Conservation (phyloP, 805 yeast genomes). For the Diddensiella transvaalensis region DNA sequence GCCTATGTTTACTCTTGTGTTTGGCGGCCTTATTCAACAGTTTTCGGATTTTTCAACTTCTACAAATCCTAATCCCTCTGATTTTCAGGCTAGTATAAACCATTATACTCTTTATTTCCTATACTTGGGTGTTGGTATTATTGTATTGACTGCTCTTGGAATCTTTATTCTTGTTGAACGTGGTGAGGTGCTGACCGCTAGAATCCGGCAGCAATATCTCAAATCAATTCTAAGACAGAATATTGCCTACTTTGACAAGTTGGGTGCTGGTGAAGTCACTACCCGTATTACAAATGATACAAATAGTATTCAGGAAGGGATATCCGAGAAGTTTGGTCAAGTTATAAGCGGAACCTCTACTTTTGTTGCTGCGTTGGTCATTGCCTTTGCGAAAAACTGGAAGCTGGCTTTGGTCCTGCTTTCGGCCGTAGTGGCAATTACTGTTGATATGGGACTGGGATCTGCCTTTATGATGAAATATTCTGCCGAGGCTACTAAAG, state of each 20-base stretch:
- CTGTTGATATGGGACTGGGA: slow-evolving; percentile 29
- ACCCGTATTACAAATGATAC: slow-evolving; percentile 42
- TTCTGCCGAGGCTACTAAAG: slow-evolving; percentile 22
- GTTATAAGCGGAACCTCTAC: slow-evolving; percentile 38
- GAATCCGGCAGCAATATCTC: slow-evolving; percentile 37
- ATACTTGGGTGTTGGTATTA: slow-evolving; percentile 38
- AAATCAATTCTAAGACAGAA: slow-evolving; percentile 38
- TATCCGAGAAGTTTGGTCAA: slow-evolving; percentile 40
- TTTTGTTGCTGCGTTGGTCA: slow-evolving; percentile 37
- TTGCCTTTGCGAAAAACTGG: slow-evolving; percentile 36
- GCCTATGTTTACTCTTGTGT: slow-evolving; percentile 40
- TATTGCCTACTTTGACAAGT: slow-evolving; percentile 39
- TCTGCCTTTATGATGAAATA: slow-evolving; percentile 32
- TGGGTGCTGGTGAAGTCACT: slow-evolving; percentile 44
- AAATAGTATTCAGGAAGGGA: slow-evolving; percentile 39
- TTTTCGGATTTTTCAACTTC: slow-evolving; percentile 31
- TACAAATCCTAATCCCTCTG: slow-evolving; percentile 21
- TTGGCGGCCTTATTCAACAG: slow-evolving; percentile 38
- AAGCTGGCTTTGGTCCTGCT: slow-evolving; percentile 36
- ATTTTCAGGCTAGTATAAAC: slow-evolving; percentile 35
- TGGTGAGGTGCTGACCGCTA: slow-evolving; percentile 40
- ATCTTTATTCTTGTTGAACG: slow-evolving; percentile 36
- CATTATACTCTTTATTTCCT: slow-evolving; percentile 38
- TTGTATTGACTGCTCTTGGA: slow-evolving; percentile 32
- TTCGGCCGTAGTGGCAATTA: slow-evolving; percentile 33